Evolutionary conservation across 495 filamentous ascomycete genomes (phyloP), one percentile per base, ranked within the genome.

Genomic region (Hapsidospora chrysogenum): DNA sequence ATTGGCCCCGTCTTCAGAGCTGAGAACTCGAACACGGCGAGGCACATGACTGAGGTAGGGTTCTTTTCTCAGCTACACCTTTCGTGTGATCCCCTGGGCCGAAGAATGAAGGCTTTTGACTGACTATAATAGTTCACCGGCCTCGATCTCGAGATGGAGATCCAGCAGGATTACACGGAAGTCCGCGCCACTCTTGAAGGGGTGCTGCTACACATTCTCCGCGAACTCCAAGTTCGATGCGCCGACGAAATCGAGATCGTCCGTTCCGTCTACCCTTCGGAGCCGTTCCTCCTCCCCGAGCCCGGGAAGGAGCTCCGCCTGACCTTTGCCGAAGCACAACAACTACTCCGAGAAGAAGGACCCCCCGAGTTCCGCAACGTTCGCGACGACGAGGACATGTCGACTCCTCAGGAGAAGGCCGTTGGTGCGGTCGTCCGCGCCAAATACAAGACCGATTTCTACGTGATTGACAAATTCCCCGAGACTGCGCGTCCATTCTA

Each of bases 121-220:
- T 8, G 9, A 17, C 6, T 17, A 17, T 33, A 23, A 8, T 27
- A 63, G 73, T 97, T 93, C 59, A 84, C 82, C 29, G 89, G 89
- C 54, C 80, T 97, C 40, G 89, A 97, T 81, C 63, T 95, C 48
- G 89, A 96, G 52, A 95, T 93, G 80, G 85, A 85, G 23, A 93
- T 95, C 54, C 70, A 79, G 36, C 61, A 81, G 37, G 70, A 85
- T 57, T 96, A 95, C 60, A 72, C 80, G 51, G 89, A 97, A 53
- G 85, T 92, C 25, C 57, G 83, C 17, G 56, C 74, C 16, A 75
- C 80, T 44, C 70, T 92, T 16, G 89, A 95, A 52, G 61, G 76
- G 40, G 78, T 92, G 11, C 74, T 97, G 46, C 71, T 94, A 41
- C 70, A 80, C 57, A 92, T 97, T 46, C 87, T 97, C 66, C 72